These are phyloP conservation scores for Solanum megistacrolobum DNA, from an alignment of 257 asterid species.

Conservation along the genomic window DNA sequence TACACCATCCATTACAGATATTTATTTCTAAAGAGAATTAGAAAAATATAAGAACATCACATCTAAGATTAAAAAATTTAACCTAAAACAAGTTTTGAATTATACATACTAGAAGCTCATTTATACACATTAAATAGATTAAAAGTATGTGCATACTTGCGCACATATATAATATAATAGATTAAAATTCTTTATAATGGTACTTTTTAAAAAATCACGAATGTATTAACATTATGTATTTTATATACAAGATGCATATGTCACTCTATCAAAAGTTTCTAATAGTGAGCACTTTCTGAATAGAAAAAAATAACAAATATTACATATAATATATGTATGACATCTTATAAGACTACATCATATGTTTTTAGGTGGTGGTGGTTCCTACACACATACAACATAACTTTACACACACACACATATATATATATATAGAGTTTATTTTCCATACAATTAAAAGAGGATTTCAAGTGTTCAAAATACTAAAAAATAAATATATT, in stretches of 20 bases:
- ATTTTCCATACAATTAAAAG: not conserved
- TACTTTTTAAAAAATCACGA: too few species aligned
- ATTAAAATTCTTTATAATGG: too few species aligned
- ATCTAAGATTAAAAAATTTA: not conserved
- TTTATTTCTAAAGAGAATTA: not conserved
- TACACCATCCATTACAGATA: not conserved
- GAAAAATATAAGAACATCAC: not conserved
- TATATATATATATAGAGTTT: too few species aligned
- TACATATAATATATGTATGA: not conserved
- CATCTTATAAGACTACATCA: not conserved
- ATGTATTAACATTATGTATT: too few species aligned
- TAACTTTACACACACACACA: not conserved
- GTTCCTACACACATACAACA: not conserved
- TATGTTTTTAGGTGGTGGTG: not conserved
- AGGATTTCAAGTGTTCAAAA: too few species aligned
- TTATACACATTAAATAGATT: not conserved
- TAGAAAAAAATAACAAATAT: too few species aligned
- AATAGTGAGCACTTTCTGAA: too few species aligned
- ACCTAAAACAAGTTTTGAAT: not conserved
- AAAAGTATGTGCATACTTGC: not conserved
- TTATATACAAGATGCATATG: too few species aligned
- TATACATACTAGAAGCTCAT: not conserved
- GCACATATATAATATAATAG: not conserved
- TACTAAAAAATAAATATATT: too few species aligned
- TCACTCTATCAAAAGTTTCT: too few species aligned